Conservation (phyloP, 352 stramenopile genomes). For the Aphanomyces astaci region DNA sequence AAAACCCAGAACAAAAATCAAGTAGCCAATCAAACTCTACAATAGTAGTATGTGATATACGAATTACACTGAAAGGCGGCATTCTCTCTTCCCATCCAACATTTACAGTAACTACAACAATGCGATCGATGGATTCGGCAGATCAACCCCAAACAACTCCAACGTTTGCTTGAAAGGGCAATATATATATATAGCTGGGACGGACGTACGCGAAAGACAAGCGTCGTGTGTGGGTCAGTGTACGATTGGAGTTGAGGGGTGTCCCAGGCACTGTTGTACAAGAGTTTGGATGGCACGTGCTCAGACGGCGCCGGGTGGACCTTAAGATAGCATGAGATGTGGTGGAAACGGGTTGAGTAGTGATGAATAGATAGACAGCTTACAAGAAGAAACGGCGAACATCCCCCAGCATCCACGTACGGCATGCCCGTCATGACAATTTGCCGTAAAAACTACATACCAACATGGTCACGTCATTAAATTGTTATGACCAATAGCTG, state of each 20-base stretch:
- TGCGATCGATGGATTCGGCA: too few relatives aligned
- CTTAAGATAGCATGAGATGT: conserved; percentile 21
- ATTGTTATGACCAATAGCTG: not conserved
- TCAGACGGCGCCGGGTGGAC: conserved; percentile 56
- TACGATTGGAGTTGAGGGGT: conserved; percentile 55
- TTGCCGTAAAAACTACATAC: conserved; percentile 33
- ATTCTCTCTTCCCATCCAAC: too few relatives aligned
- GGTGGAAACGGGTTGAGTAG: not conserved
- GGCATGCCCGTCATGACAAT: conserved; percentile 68
- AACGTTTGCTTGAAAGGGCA: too few relatives aligned
- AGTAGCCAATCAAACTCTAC: too few relatives aligned
- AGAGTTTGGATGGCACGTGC: conserved; percentile 40
- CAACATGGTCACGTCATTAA: not conserved
- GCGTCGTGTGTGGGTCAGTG: conserved; percentile 38
- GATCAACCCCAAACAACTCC: too few relatives aligned
- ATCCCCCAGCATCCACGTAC: conserved; percentile 63
- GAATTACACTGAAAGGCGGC: too few relatives aligned
- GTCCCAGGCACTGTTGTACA: conserved; percentile 72
- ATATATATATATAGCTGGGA: too few relatives aligned
- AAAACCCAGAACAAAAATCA: too few relatives aligned
- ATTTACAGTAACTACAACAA: too few relatives aligned
- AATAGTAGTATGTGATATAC: too few relatives aligned
- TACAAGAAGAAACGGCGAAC: conserved; percentile 44
- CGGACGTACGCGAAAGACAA: conserved; percentile 43
- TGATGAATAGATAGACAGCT: not conserved